These are phyloP conservation scores for Pyricularia grisea DNA, from an alignment of 2,329 filamentous ascomycete species.

Conservation along the genomic window DNA sequence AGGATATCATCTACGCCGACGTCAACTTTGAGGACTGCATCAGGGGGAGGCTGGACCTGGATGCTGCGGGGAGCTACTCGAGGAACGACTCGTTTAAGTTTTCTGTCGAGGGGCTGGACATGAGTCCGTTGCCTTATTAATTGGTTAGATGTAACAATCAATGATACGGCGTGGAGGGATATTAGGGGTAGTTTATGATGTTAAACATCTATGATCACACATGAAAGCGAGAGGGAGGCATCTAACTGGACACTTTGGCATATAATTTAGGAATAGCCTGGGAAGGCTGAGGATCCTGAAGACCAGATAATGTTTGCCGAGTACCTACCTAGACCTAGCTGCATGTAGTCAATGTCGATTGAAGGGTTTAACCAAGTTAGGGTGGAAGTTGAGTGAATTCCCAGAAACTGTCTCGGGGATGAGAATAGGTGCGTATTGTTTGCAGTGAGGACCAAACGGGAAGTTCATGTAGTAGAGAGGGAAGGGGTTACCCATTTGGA, in stretches of 20 bases:
- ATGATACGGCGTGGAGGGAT: no score
- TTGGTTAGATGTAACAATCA: background rate
- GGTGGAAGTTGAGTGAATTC: background rate
- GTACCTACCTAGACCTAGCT: no score
- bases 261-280: background rate
- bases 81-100: conserved; percentile 57
- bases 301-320: background rate
- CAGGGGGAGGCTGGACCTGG: conserved; percentile 70
- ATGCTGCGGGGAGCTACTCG: conserved; percentile 79
- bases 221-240: no score
- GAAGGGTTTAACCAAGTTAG: no score
- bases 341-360: no score
- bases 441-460: background rate
- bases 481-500: no score
- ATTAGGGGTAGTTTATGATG: no score
- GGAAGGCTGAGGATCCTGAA: background rate
- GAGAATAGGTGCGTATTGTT: background rate
- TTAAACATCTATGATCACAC: no score
- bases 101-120: conserved; percentile 46
- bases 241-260: background rate
- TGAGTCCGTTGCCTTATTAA: conserved; percentile 46
- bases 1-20: conserved; percentile 59
- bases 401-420: background rate
- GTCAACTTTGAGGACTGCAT: conserved; percentile 86
- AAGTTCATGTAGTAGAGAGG: background rate